These are phyloP conservation scores for Ceratocystis papillata DNA, from an alignment of 2,329 filamentous ascomycete genomes.

Conservation along the genomic window DNA sequence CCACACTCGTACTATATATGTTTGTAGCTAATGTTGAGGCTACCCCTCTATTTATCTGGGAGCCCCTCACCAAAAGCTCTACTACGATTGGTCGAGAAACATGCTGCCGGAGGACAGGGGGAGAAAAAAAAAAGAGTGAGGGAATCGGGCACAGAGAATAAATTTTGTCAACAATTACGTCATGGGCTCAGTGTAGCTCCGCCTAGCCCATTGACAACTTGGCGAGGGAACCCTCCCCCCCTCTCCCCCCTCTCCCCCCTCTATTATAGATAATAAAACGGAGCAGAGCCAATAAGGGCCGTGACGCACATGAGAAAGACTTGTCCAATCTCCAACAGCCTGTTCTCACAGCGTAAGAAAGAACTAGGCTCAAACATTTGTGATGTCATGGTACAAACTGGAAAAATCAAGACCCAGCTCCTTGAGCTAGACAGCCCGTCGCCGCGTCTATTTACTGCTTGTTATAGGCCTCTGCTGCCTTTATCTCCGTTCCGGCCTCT, in stretches of 20 bases:
- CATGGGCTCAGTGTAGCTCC: background rate
- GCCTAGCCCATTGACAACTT: background rate
- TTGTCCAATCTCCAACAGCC: no score
- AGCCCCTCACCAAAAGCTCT: background rate
- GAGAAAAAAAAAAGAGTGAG: background rate
- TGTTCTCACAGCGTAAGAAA: background rate
- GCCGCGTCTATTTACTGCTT: background rate
- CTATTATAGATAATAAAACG: background rate
- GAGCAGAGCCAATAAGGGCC: no score
- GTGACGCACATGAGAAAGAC: no score
- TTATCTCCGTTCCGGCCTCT: no score
- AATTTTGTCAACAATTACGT: background rate
- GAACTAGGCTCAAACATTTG: no score
- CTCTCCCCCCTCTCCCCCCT: background rate
- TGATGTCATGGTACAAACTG: background rate
- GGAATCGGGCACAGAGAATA: background rate
- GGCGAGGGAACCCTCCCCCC: background rate
- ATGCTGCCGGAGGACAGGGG: background rate
- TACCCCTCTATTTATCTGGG: conserved; percentile 2
- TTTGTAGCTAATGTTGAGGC: background rate
- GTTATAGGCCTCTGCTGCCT: background rate
- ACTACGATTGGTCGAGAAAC: background rate
- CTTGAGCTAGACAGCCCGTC: no score
- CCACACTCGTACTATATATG: background rate
- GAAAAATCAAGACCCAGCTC: background rate